Conservation (phyloP, 495 filamentous ascomycete genomes). For the Cudoniella acicularis region DNA sequence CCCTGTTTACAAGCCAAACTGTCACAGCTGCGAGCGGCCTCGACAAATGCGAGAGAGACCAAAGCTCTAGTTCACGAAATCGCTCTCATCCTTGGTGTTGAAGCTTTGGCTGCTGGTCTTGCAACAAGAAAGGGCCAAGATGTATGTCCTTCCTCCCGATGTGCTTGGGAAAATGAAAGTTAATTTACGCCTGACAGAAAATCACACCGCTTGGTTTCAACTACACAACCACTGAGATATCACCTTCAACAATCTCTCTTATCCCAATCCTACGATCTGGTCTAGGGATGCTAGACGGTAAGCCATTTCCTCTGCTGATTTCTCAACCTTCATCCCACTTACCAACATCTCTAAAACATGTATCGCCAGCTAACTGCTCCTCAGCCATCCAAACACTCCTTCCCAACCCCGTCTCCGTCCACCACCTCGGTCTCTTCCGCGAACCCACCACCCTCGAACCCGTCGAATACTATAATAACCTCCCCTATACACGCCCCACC, state of each 20-base stretch:
- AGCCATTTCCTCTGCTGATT: constrained; percentile 7
- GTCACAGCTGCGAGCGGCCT: constrained; percentile 74
- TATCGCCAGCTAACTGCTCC: constrained; percentile 3
- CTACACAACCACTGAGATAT: constrained; percentile 57
- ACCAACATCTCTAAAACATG: not conserved
- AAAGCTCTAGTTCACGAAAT: constrained; percentile 84
- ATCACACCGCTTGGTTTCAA: constrained; percentile 69
- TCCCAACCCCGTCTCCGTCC: constrained; percentile 73
- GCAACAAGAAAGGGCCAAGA: constrained; percentile 39
- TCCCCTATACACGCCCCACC: constrained; percentile 63
- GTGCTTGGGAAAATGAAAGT: not conserved
- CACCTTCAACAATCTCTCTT: constrained; percentile 67
- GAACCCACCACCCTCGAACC: constrained; percentile 80
- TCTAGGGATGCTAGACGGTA: constrained; percentile 82
- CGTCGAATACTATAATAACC: constrained; percentile 98
- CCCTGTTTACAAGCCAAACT: constrained; percentile 87
- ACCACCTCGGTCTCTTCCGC: constrained; percentile 92
- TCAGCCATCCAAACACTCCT: constrained; percentile 79
- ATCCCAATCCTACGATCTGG: constrained; percentile 90
- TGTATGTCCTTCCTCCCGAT: constrained; percentile 33
- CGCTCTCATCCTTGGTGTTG: constrained; percentile 72
- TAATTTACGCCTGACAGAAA: constrained; percentile 43
- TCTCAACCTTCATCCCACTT: not conserved
- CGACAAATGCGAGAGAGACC: constrained; percentile 68
- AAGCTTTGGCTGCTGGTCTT: constrained; percentile 71